phyloP scores from a whole-genome alignment of 257 asterid genomes.

The Capsicum baccatum region DNA sequence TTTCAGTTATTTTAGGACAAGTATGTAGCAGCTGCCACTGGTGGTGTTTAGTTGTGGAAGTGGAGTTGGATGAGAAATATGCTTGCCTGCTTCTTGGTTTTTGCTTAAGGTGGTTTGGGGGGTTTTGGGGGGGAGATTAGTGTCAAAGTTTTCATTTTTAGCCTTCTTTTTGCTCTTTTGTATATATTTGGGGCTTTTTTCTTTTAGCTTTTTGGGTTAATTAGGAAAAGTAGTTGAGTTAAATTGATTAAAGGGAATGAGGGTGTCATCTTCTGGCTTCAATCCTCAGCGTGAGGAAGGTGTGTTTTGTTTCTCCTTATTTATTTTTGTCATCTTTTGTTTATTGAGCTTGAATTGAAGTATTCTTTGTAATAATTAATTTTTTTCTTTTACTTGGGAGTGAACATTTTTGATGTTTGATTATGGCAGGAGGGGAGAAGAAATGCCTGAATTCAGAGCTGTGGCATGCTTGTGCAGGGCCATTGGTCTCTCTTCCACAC shows the following conservation, averaged over 20 bases:
- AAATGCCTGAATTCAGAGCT: slow-evolving; percentile 95
- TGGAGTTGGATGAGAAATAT: slow-evolving; percentile 60
- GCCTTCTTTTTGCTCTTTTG: slow-evolving; percentile 11
- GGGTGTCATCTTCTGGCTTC: slow-evolving; percentile 67
- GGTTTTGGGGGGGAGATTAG: slow-evolving; percentile 47
- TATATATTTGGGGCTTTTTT: slow-evolving; percentile 14
- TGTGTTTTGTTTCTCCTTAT: slow-evolving; percentile 25
- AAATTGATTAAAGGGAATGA: slow-evolving; percentile 55
- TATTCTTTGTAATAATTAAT: neutral
- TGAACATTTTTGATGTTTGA: slow-evolving; percentile 10
- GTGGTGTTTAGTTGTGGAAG: slow-evolving; percentile 41
- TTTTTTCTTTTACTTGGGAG: neutral
- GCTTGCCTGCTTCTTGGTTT: slow-evolving; percentile 40
- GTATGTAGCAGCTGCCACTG: slow-evolving; percentile 35
- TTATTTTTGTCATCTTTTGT: slow-evolving; percentile 5
- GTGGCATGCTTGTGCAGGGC: slow-evolving; percentile 99
- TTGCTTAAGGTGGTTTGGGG: slow-evolving; percentile 43
- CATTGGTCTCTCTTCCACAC: slow-evolving; percentile 85
- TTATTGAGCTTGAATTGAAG: slow-evolving; percentile 16
- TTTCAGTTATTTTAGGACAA: slow-evolving; percentile 34
- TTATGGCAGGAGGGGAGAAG: slow-evolving; percentile 63
- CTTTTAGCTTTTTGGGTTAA: slow-evolving; percentile 19
- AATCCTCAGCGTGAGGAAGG: slow-evolving; percentile 82
- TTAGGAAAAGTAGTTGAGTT: slow-evolving; percentile 29
- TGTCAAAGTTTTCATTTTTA: slow-evolving; percentile 8